Conservation (phyloP, 139 green algal species). For the Chlorella sp. region DNA sequence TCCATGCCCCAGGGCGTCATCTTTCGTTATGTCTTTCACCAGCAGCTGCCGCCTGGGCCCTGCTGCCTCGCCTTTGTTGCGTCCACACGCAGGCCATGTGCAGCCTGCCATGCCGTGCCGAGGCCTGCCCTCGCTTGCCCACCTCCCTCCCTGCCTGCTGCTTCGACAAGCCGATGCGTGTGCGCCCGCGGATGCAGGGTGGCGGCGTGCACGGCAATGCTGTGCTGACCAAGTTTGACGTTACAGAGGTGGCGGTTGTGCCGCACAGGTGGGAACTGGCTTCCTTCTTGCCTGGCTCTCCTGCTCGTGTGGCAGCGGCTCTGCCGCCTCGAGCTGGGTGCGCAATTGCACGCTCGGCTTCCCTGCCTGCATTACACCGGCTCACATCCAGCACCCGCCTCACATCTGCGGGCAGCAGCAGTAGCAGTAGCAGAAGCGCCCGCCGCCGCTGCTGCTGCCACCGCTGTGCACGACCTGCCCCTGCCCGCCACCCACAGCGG, state of each 20-base stretch:
- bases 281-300: no score
- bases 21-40: no score
- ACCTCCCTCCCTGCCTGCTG: neutral
- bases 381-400: neutral
- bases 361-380: no score
- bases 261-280: slow-evolving; percentile 52
- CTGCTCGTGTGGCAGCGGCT: neutral
- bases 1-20: no score
- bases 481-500: neutral
- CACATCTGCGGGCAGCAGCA: slow-evolving; percentile 5
- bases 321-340: neutral
- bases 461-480: neutral
- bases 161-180: neutral
- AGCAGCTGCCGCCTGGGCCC: no score
- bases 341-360: no score
- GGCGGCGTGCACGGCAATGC: slow-evolving; percentile 90
- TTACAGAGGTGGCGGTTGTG: slow-evolving; percentile 46
- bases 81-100: no score
- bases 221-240: slow-evolving; percentile 77
- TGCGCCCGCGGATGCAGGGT: slow-evolving; percentile 55
- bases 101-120: no score
- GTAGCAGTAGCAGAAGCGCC: neutral
- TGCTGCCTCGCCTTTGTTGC: neutral
- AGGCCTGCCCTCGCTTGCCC: neutral
- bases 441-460: neutral